phyloP scores from a whole-genome alignment of 306 rosid species.

The Vigna hirtella region DNA sequence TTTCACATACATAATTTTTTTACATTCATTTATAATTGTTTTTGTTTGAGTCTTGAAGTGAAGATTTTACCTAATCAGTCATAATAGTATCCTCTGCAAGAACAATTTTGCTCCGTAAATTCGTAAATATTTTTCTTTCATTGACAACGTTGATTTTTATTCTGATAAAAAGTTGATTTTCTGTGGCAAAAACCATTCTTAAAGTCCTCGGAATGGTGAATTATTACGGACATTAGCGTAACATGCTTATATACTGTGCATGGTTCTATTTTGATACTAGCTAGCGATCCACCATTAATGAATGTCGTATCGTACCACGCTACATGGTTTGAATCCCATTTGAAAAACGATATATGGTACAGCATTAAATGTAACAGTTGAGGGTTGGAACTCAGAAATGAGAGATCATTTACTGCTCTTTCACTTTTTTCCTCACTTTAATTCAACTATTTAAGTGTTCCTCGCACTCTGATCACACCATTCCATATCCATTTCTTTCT shows the following conservation, averaged over 20 bases:
- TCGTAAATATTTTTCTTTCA: not conserved
- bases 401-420: conserved; percentile 24
- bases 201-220: not conserved
- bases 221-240: not conserved
- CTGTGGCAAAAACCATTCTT: not conserved
- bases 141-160: not conserved
- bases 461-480: conserved; percentile 46
- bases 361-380: conserved; percentile 77
- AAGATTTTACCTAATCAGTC: not conserved
- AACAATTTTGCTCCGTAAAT: too few species aligned
- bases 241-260: conserved; percentile 21
- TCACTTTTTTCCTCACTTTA: conserved; percentile 11
- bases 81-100: not conserved
- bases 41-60: not conserved
- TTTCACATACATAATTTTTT: too few species aligned
- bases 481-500: conserved; percentile 35
- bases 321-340: conserved; percentile 2
- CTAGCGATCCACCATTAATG: conserved; percentile 41
- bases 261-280: not conserved
- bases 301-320: conserved; percentile 39
- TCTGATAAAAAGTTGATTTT: not conserved
- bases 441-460: conserved; percentile 43
- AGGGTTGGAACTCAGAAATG: conserved; percentile 49
- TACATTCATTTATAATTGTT: too few species aligned
- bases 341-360: conserved; percentile 12